Evolutionary conservation across 2,329 filamentous ascomycete genomes (phyloP).

Genomic region (Diaporthe longicolla): DNA sequence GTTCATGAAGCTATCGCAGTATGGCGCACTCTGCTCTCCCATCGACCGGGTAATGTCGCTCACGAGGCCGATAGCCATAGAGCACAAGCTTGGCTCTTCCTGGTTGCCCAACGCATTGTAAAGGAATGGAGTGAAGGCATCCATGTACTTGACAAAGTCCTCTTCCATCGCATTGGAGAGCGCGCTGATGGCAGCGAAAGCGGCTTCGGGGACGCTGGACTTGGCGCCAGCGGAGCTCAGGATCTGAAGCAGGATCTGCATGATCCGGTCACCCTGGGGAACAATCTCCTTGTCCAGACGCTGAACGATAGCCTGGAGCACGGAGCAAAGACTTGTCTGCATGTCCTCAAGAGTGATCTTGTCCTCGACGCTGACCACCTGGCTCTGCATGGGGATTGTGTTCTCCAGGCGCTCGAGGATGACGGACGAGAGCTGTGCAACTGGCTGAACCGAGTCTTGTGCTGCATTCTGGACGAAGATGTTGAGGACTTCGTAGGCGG

Average conservation of each 20-base stretch:
- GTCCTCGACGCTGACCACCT: constrained; percentile 97
- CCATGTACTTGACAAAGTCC: constrained; percentile 98
- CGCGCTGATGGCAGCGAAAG: constrained; percentile 93
- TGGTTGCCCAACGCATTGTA: constrained; percentile 96
- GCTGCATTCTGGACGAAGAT: constrained; percentile 94
- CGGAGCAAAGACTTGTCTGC: constrained; percentile 94
- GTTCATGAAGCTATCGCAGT: constrained; percentile 99
- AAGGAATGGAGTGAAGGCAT: constrained; percentile 90
- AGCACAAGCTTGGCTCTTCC: constrained; percentile 93
- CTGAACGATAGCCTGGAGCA: constrained; percentile 91
- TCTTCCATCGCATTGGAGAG: constrained; percentile 92
- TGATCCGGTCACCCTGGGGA: constrained; percentile 92
- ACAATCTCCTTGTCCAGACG: constrained; percentile 92
- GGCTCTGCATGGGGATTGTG: constrained; percentile 88
- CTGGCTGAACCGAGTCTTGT: constrained; percentile 83
- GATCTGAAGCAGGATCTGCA: constrained; percentile 88
- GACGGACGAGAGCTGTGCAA: constrained; percentile 87
- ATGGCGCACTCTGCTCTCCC: constrained; percentile 91
- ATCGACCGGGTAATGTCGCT: constrained; percentile 96
- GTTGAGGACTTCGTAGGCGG: constrained; percentile 96
- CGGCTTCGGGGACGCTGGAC: constrained; percentile 93
- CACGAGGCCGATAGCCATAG: constrained; percentile 97
- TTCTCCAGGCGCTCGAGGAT: constrained; percentile 92
- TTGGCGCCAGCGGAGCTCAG: constrained; percentile 83
- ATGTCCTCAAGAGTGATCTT: constrained; percentile 97